Base-by-base conservation (phyloP, 2,329 filamentous ascomycete genomes). In the Drechslerella dactyloides region DNA sequence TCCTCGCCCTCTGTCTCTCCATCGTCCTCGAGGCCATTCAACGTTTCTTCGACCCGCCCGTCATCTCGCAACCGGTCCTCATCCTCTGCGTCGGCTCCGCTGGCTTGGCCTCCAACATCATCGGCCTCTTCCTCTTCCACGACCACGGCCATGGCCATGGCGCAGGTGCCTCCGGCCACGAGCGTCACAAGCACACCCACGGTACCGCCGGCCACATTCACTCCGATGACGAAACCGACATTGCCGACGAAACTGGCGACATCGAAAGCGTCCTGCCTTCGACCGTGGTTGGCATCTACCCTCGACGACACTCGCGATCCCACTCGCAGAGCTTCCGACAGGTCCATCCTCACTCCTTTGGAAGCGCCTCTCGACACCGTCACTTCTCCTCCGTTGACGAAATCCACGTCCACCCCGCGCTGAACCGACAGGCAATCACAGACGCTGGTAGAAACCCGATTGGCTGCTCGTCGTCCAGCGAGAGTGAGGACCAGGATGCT, bases 11-110 rank as follows among this genome's bases (percentile, higher is more conserved):
- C 7, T 99, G 94, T 81, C 84, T 99, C 64, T 96, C 93, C 56
- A 99, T 99, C 80, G 90, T 97, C 78, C 87, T 99, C 77, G 94
- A 99, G 81, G 94, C 94, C 15, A 85, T 97, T 72, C 91, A 93
- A 77, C 89, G 94, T 78, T 90, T 99, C 76, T 85, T 97, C 78
- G 91, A 97, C 77, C 92, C 93, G 6, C 93, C 93, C 77, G 87
- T 90, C 78, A 93, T 99, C 77, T 84, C 84, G 56, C 91, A 96
- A 77, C 93, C 94, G 1, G 85, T 89, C 76, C 84, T 99, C 40
- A 92, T 99, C 75, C 86, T 96, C 69, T 88, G 94, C 74, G 94
- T 99, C 57, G 94, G 94, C 44, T 92, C 85, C 73, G 84, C 91
- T 68, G 94, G 94, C 57, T 85, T 99, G 13, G 84, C 87, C 6